phyloP scores from a whole-genome alignment of 1,139 yeast genomes.

The Suhomyces yuchorum region DNA sequence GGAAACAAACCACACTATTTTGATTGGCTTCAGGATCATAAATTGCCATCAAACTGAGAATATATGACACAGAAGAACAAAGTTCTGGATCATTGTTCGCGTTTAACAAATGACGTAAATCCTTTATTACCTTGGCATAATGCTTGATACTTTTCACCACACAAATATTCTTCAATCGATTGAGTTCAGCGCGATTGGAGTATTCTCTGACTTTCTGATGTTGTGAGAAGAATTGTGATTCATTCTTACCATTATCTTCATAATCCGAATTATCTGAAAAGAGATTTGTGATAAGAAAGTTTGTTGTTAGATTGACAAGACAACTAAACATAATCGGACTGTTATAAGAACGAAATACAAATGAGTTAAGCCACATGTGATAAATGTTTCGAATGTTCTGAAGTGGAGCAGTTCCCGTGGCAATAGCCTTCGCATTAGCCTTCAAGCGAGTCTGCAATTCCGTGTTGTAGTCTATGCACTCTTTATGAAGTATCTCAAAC shows the following conservation, averaged over 20 bases:
- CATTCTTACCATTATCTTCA: background rate
- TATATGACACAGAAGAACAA: conserved; percentile 42
- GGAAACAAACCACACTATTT: conserved; percentile 41
- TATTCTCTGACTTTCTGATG: conserved; percentile 7
- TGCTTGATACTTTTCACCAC: conserved; percentile 37
- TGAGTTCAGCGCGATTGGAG: conserved; percentile 3
- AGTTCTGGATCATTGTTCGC: conserved; percentile 35
- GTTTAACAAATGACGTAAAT: conserved; percentile 34
- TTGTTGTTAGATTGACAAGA: conserved; percentile 43
- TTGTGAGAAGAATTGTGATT: conserved; percentile 6
- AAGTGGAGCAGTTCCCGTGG: conserved; percentile 33
- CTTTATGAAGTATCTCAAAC: conserved; percentile 8
- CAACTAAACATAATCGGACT: conserved; percentile 40
- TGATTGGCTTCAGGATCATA: conserved; percentile 50
- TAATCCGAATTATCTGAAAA: conserved; percentile 24
- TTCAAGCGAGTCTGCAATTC: conserved; percentile 6
- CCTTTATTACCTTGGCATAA: conserved; percentile 42
- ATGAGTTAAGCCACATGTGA: conserved; percentile 38
- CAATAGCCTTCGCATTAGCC: conserved; percentile 22
- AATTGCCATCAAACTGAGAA: conserved; percentile 45
- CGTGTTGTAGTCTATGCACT: conserved; percentile 20
- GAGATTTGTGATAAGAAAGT: conserved; percentile 40
- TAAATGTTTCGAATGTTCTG: conserved; percentile 36
- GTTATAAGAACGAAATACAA: conserved; percentile 29
- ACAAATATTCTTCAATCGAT: conserved; percentile 28